Evolutionary conservation across 805 yeast genomes (phyloP), one percentile per base, ranked within the genome.

Genomic region (Ogataea zsoltii): DNA sequence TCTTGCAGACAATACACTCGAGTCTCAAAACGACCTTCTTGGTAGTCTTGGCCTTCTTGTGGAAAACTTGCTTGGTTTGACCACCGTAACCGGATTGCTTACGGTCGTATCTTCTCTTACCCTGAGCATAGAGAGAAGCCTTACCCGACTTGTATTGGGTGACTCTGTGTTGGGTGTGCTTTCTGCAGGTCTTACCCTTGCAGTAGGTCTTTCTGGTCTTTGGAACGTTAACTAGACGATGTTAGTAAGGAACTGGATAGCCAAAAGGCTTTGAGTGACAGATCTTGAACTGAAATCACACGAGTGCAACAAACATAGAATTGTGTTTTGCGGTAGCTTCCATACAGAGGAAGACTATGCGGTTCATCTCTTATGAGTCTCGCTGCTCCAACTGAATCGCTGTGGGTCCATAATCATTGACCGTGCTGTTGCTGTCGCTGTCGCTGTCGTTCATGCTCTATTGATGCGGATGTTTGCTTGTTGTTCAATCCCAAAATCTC

Each of bases 51-150:
- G 99, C 99, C 80, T 94, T 94, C 88, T 94, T 94, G 88, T 90
- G 98, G 97, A 94, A 94, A 80, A 94, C 86, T 74, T 85, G 99
- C 84, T 90, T 94, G 80, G 99, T 94, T 83, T 94, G 99, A 88
- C 99, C 99, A 88, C 99, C 99, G 81, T 83, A 94, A 90, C 99
- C 99, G 69, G 87, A 74, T 83, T 94, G 99, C 80, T 94, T 94
- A 81, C 99, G 96, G 92, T 94, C 99, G 83, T 94, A 94, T 84
- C 99, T 91, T 85, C 99, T 90, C 92, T 95, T 94, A 86, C 99
- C 99, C 82, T 94, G 98, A 67, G 98, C 97, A 73, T 83, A 90
- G 69, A 91, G 85, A 61, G 98, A 92, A 75, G 99, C 98, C 83
- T 94, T 94, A 81, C 99, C 99, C 74, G 98, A 96, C 79, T 94